Percentiles rank a stretch among this genome's conserved stretches.
Evolutionary conservation across 768 basidiomycete genomes (phyloP).

Genomic region (Termitomyces sp.): DNA sequence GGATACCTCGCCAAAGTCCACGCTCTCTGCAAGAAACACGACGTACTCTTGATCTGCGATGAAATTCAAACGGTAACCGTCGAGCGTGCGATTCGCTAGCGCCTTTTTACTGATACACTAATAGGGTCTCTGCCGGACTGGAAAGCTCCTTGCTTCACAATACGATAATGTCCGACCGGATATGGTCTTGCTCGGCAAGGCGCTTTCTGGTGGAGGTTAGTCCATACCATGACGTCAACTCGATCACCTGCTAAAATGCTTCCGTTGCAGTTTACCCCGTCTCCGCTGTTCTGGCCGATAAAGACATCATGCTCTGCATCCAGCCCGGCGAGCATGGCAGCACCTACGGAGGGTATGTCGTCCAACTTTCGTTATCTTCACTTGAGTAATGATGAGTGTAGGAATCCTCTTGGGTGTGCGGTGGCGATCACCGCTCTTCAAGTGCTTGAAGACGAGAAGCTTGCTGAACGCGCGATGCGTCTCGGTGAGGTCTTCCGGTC

Average conservation of each 20-base stretch:
- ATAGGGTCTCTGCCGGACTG: slow-evolving; percentile 87
- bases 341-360: slow-evolving; percentile 85
- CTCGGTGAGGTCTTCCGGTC: slow-evolving; percentile 82
- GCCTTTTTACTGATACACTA: not conserved
- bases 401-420: slow-evolving; percentile 95
- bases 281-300: slow-evolving; percentile 87
- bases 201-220: slow-evolving; percentile 90
- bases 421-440: slow-evolving; percentile 88
- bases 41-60: slow-evolving; percentile 94
- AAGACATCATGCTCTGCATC: slow-evolving; percentile 92
- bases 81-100: too few species aligned
- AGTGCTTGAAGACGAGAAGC: slow-evolving; percentile 85
- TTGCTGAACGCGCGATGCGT: slow-evolving; percentile 71
- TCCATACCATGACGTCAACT: slow-evolving; percentile 1
- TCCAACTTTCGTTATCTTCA: not conserved
- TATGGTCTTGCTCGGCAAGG: slow-evolving; percentile 91
- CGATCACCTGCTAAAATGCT: not conserved
- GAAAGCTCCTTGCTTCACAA: slow-evolving; percentile 89
- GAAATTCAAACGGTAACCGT: slow-evolving; percentile 88
- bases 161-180: slow-evolving; percentile 89
- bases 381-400: slow-evolving; percentile 17
- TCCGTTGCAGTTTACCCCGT: slow-evolving; percentile 84
- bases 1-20: slow-evolving; percentile 81
- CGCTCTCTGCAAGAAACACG: slow-evolving; percentile 85
- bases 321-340: slow-evolving; percentile 93